A percentile compares a stretch with the other conserved stretches of the same genome.
These are phyloP conservation scores for Pseudogymnoascus sp. DNA, from an alignment of 2,329 filamentous ascomycete species.

Conservation along the genomic window DNA sequence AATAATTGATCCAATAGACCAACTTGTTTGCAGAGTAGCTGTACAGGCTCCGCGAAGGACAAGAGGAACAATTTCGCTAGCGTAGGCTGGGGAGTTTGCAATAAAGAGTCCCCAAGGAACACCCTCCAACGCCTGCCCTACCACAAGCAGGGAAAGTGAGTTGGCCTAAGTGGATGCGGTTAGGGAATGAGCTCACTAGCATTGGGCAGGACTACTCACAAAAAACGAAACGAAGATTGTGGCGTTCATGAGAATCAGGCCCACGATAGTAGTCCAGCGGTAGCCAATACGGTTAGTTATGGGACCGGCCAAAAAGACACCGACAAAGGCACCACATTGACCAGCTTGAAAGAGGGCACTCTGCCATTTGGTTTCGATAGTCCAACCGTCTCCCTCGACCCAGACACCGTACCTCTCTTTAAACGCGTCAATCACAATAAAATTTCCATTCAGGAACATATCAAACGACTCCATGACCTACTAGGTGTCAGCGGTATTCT, in stretches of 20 bases:
- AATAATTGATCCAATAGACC: slow-evolving; percentile 53
- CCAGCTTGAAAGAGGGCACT: too few relatives aligned
- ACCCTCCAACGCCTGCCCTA: slow-evolving; percentile 49
- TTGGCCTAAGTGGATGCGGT: slow-evolving; percentile 24
- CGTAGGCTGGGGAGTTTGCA: slow-evolving; percentile 54
- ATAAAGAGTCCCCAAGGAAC: slow-evolving; percentile 57
- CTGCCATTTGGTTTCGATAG: too few relatives aligned
- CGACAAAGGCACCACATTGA: too few relatives aligned
- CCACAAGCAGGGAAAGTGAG: slow-evolving; percentile 34
- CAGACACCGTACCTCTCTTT: too few relatives aligned
- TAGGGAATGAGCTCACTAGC: slow-evolving; percentile 10
- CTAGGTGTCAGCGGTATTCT: slow-evolving; percentile 9
- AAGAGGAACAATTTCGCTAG: slow-evolving; percentile 51
- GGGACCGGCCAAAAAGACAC: too few relatives aligned
- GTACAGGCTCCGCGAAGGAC: slow-evolving; percentile 47
- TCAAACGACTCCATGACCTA: slow-evolving; percentile 56
- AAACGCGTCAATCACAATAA: slow-evolving; percentile 38
- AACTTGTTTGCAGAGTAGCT: slow-evolving; percentile 56
- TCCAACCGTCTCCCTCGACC: too few relatives aligned
- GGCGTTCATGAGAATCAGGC: slow-evolving; percentile 46
- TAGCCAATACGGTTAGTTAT: too few relatives aligned
- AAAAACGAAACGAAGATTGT: slow-evolving; percentile 56
- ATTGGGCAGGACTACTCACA: slow-evolving; percentile 24
- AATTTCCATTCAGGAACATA: slow-evolving; percentile 51
- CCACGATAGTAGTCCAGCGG: slow-evolving; percentile 44